Evolutionary conservation across 768 basidiomycete genomes (phyloP).

Genomic region (Antrodiella citrinella): DNA sequence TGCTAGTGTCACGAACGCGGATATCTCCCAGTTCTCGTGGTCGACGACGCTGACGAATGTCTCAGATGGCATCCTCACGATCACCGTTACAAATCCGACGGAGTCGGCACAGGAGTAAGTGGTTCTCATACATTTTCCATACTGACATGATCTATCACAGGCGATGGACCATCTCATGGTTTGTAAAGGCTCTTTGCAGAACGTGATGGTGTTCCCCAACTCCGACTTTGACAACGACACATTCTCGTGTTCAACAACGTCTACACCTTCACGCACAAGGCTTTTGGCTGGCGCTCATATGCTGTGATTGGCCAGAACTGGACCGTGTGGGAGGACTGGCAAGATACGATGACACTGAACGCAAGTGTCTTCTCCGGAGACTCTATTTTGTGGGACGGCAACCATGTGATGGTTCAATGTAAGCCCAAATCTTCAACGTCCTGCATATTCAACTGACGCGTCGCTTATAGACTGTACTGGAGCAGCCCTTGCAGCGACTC

Average conservation of each 20-base stretch:
- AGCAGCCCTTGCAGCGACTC: conserved; percentile 48
- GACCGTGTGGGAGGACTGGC: conserved; percentile 75
- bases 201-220: conserved; percentile 79
- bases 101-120: conserved; percentile 45
- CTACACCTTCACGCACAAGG: conserved; percentile 75
- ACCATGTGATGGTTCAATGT: conserved; percentile 90
- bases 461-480: conserved; percentile 64
- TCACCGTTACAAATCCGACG: conserved; percentile 53
- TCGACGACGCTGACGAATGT: conserved; percentile 65
- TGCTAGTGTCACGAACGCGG: conserved; percentile 43
- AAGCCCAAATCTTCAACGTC: conserved; percentile 21
- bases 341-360: conserved; percentile 61
- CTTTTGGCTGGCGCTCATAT: conserved; percentile 81
- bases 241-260: conserved; percentile 50
- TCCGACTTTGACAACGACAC: conserved; percentile 66
- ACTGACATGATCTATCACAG: too few species aligned
- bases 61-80: conserved; percentile 75
- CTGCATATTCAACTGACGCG: conserved; percentile 2
- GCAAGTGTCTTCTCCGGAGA: conserved; percentile 40
- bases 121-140: too few species aligned
- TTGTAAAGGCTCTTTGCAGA: conserved; percentile 67
- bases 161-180: conserved; percentile 70
- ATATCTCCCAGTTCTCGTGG: conserved; percentile 63
- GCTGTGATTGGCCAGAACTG: conserved; percentile 82
- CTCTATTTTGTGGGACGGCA: conserved; percentile 63